Base-by-base conservation (phyloP, 768 basidiomycete genomes). In the Mycena galericulata region DNA sequence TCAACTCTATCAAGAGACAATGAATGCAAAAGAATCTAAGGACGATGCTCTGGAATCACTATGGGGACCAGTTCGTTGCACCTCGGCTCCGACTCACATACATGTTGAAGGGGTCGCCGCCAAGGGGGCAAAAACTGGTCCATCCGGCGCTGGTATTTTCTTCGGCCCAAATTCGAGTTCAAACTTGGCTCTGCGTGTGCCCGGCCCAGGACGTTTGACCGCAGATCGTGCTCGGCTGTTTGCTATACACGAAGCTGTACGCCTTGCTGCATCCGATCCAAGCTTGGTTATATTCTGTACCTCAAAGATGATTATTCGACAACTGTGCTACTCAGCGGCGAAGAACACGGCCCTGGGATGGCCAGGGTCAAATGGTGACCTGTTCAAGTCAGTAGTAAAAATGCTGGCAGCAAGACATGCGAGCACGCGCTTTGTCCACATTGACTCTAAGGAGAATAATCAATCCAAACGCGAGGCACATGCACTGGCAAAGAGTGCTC, bases 271-370 rank as follows among this genome's bases (percentile, higher is more conserved):
- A 27, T 34, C 43, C 20, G 57, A 59, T 24, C 26, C 7, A 27
- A 59, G 17, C 14, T 7, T 34, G 41, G 27, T 59, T 17, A 46
- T 59, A n/a, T n/a, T n/a, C n/a, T n/a, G n/a, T n/a, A n/a, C n/a
- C n/a, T n/a, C n/a, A n/a, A n/a, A n/a, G n/a, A 27, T 59, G 26
- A n/a, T 59, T 12, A 59, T 59, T 20, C 57, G 56, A 20, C 58
- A 60, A 20, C 14, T 60, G 1, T 60, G 58, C 36, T 60, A 60
- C 43, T 30, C 43, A 9, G 57, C 57, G 43, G 40, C 26, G 22
- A 43, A 59, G 18, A 49, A 49, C 45, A 45, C 11, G 41, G 43
- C 57, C 6, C 24, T 59, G 17, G 58, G 58, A 26, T 60, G 58
- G 58, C 58, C 58, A 15, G 40, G 58, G 6, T 3, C 24, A 4